phyloP scores from a whole-genome alignment of 179 eudicot species.

The Spinacia oleracea region DNA sequence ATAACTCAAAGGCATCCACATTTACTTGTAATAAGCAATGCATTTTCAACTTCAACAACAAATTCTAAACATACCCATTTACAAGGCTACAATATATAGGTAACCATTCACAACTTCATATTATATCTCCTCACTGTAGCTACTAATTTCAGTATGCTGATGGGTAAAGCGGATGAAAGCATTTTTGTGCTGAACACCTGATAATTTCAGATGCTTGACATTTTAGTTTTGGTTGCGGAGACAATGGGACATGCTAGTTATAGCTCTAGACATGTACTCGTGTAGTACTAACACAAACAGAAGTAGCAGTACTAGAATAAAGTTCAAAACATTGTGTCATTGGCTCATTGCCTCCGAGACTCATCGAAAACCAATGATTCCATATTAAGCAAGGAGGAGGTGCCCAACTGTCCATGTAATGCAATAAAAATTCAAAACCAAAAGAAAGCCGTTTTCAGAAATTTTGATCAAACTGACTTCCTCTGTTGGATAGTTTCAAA shows the following conservation, averaged over 20 bases:
- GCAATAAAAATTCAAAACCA: too few relatives aligned
- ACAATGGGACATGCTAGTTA: neutral
- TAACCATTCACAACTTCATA: neutral
- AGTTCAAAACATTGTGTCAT: neutral
- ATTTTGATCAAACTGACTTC: neutral
- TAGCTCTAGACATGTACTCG: neutral
- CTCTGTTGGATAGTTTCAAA: too few relatives aligned
- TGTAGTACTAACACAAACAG: neutral
- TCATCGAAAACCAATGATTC: neutral
- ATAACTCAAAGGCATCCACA: neutral
- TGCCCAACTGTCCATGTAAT: too few relatives aligned
- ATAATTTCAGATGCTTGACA: neutral
- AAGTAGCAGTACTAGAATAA: too few relatives aligned
- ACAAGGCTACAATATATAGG: neutral
- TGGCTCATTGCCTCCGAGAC: neutral
- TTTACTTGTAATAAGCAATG: neutral
- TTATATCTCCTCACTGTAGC: neutral
- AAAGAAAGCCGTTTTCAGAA: neutral
- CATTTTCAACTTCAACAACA: neutral
- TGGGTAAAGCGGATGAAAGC: neutral
- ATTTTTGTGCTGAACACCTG: neutral
- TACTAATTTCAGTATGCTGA: neutral
- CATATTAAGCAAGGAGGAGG: neutral
- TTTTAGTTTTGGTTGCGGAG: neutral
- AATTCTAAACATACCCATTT: neutral